Evolutionary conservation across 2,329 filamentous ascomycete genomes (phyloP), one percentile per base, ranked within the genome.

Genomic region (Dactylellina drechsleri): DNA sequence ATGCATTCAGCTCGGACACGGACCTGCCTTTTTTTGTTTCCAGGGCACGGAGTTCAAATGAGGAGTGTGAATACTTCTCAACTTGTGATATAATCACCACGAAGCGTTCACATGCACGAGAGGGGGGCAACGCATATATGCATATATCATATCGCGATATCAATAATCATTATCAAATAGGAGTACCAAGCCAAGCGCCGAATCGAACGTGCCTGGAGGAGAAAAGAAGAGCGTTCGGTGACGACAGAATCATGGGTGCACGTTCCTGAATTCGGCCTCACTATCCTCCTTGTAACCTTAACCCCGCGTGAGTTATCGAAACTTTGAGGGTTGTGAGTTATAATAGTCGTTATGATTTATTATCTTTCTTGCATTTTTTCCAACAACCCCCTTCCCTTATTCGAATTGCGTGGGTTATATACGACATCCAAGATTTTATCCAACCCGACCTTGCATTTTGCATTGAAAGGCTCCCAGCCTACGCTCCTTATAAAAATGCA

Each of bases 21-120:
- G 54, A 43, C 54, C 54, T 40, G 31, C 20, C 26, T 18, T 16
- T 7, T 45, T 10, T 12, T 15, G n/a, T n/a, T 45, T 20, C 16
- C 47, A 47, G 36, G 43, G 12, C 8, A 36, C 58, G 58, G 57
- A 61, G 65, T 56, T 61, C n/a, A 26, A 62, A 70, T 41, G 57
- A 70, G 66, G 49, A 1, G 23, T 41, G 3, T 5, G 10, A 36
- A 36, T 36, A 7, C 31, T 2, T 36, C 31, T 36, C 31, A 36
- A 7, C 16, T 18, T 40, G 28, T 41, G 40, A 43, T 58, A 18
- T 58, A 47, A 47, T 47, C 16, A 2, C 13, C 43, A 47, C 16
- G 13, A 5, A n/a, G 6, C 3, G 43, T 18, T 47, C 43, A n/a
- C 15, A 8, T 47, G 43, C 5, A 47, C 43, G 13, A 43, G 23